These are phyloP conservation scores for Boletus rufocinnamomeus DNA, from an alignment of 768 basidiomycete species.

Conservation along the genomic window DNA sequence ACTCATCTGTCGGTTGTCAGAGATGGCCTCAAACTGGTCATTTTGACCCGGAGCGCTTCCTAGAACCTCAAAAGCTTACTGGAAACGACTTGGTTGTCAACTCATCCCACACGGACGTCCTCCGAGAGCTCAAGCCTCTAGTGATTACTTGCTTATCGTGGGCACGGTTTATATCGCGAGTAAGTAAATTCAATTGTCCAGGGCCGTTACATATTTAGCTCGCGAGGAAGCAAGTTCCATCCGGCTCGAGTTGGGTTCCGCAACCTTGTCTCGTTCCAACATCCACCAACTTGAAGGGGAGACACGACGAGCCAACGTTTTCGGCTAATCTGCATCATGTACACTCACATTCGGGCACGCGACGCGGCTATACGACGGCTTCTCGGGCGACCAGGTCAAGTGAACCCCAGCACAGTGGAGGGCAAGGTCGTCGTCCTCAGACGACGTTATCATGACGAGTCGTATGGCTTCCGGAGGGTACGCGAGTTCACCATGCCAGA, in stretches of 20 bases:
- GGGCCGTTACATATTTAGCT: not conserved
- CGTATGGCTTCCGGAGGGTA: slow-evolving; percentile 73
- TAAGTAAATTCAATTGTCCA: not conserved
- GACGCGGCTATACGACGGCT: slow-evolving; percentile 15
- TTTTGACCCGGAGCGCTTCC: not conserved
- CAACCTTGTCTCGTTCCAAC: not conserved
- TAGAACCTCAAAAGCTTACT: too few relatives aligned
- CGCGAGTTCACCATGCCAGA: slow-evolving; percentile 67
- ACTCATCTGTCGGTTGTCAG: too few relatives aligned
- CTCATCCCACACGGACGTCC: not conserved
- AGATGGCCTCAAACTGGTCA: too few relatives aligned
- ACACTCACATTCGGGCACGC: slow-evolving; percentile 16
- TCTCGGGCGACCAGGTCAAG: slow-evolving; percentile 8
- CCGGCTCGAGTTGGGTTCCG: slow-evolving; percentile 3
- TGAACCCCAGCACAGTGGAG: not conserved
- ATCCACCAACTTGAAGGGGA: not conserved
- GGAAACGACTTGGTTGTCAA: too few relatives aligned
- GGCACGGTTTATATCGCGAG: not conserved
- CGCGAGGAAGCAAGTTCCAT: slow-evolving; percentile 17
- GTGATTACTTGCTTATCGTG: too few relatives aligned
- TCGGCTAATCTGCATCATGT: slow-evolving; percentile 13
- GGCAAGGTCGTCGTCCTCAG: slow-evolving; percentile 27
- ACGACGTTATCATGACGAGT: slow-evolving; percentile 70
- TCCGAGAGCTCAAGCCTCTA: not conserved
- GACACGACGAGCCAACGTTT: not conserved